Evolutionary conservation across 2,329 filamentous ascomycete genomes (phyloP).

Genomic region (Neonectria punicea): DNA sequence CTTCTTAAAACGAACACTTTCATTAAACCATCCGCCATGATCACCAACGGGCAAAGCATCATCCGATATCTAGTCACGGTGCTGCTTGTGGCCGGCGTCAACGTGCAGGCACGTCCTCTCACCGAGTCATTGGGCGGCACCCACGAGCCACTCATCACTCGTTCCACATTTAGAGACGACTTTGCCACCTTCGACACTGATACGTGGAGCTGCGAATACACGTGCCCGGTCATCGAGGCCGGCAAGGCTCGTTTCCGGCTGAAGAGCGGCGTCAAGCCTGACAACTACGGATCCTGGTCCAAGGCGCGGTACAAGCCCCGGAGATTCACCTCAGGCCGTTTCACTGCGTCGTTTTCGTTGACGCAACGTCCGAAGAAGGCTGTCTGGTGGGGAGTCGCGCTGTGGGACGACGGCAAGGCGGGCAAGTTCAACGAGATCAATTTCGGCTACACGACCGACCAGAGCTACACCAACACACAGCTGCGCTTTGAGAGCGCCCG

Average conservation of each 20-base stretch:
- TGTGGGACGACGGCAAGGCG: slow-evolving; percentile 25
- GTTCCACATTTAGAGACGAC: slow-evolving; percentile 24
- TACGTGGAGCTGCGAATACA: slow-evolving; percentile 30
- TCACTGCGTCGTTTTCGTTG: slow-evolving; percentile 29
- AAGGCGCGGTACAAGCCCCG: slow-evolving; percentile 27
- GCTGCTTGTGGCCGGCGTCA: slow-evolving; percentile 10
- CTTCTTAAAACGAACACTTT: too few relatives aligned
- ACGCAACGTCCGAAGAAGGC: slow-evolving; percentile 23
- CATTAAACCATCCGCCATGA: neutral
- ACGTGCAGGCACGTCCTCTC: slow-evolving; percentile 12
- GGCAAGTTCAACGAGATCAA: slow-evolving; percentile 35
- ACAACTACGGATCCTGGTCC: slow-evolving; percentile 31
- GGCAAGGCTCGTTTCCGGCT: slow-evolving; percentile 30
- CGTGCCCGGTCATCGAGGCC: slow-evolving; percentile 30
- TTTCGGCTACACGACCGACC: slow-evolving; percentile 33
- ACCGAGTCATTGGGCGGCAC: neutral
- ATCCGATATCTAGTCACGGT: neutral
- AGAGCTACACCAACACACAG: slow-evolving; percentile 18
- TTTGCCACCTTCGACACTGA: slow-evolving; percentile 23
- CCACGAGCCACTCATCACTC: neutral
- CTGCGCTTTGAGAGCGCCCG: slow-evolving; percentile 31
- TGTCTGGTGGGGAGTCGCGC: slow-evolving; percentile 35
- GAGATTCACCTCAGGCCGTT: slow-evolving; percentile 29
- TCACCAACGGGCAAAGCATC: neutral
- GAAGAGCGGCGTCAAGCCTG: slow-evolving; percentile 8